Evolutionary conservation across 345 rosid species (phyloP), one percentile per base, ranked within the genome.

Genomic region (Heritiera fomes): DNA sequence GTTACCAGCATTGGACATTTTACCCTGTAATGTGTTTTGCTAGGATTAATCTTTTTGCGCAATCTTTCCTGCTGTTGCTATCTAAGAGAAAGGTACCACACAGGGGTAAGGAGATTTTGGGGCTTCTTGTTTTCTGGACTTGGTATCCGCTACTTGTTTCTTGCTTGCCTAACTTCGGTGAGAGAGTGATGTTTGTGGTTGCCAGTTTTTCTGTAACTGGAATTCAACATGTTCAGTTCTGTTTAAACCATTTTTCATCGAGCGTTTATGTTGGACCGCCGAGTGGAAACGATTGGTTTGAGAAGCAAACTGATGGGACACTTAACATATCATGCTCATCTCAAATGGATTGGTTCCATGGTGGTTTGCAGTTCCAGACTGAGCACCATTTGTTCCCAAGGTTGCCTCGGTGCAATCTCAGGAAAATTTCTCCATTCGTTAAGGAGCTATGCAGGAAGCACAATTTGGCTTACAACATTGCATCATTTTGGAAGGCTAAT

Each of bases 321-420:
- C 89, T 89, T 18, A 65, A 89, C 50, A 87, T 89, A 55, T 30
- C 32, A 9, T 89, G 94, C 72, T 76, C 91, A 1, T 75, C 91
- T 2, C 87, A 89, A 89, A 90, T 91, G 95, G 95, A 91, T 71
- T 91, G 95, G 95, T 91, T 91, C 81, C 92, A 92, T 76, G 96
- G 96, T 40, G 96, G 96, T 43, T 76, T 92, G 69, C 96, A 92
- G 80, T 92, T 90, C 82, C 96, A 92, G 84, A 32, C 90, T 46
- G 94, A 89, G 85, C 96, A 92, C 84, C 96, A 92, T 81, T 80
- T 92, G 81, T 92, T 92, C 50, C 89, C 90, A 6, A 84, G 88
- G 43, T 69, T 89, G 87, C 92, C 92, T 53, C 67, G 92, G 41
- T 80, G 88, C 81, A 79, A 87, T 41, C 89, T 89, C 3, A 78